phyloP scores from a whole-genome alignment of 2,329 filamentous ascomycete species.

The Venturia effusa region DNA sequence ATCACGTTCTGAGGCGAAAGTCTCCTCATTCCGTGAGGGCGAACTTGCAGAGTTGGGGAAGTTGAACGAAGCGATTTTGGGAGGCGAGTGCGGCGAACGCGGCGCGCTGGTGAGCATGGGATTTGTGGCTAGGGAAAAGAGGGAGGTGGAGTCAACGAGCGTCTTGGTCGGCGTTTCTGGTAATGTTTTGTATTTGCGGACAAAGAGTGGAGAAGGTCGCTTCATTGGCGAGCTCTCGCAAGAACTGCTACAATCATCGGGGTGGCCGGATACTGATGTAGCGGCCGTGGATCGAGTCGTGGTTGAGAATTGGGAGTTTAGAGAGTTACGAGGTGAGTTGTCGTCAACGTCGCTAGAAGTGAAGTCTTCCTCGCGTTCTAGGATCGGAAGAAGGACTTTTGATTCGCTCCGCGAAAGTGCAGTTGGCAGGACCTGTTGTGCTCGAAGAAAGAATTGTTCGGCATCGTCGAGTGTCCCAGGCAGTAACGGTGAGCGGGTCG shows the following conservation, averaged over 20 bases:
- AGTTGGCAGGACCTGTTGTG: neutral
- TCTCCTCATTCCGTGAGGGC: neutral
- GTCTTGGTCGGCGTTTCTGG: slow-evolving; percentile 8
- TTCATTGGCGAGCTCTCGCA: neutral
- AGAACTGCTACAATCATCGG: neutral
- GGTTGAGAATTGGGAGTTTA: neutral
- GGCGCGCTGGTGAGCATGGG: neutral
- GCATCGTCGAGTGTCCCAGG: slow-evolving; percentile 22
- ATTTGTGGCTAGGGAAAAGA: neutral
- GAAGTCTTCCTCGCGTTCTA: neutral
- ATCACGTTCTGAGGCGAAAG: neutral
- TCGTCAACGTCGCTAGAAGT: neutral
- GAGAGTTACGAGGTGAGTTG: slow-evolving; percentile 5
- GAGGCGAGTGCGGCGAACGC: neutral
- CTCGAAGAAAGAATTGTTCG: slow-evolving; percentile 15
- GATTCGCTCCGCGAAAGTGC: neutral
- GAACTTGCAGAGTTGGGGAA: neutral
- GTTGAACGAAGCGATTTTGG: neutral
- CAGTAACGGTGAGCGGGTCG: slow-evolving; percentile 19
- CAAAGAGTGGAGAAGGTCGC: slow-evolving; percentile 4
- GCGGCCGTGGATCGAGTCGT: slow-evolving; percentile 5
- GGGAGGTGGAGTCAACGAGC: neutral
- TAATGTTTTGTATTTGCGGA: slow-evolving; percentile 5
- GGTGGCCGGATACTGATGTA: slow-evolving; percentile 1
- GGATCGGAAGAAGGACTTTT: neutral